Conservation (phyloP, 371 early-diverging fungal genomes). For the Sporodiniella umbellata region DNA sequence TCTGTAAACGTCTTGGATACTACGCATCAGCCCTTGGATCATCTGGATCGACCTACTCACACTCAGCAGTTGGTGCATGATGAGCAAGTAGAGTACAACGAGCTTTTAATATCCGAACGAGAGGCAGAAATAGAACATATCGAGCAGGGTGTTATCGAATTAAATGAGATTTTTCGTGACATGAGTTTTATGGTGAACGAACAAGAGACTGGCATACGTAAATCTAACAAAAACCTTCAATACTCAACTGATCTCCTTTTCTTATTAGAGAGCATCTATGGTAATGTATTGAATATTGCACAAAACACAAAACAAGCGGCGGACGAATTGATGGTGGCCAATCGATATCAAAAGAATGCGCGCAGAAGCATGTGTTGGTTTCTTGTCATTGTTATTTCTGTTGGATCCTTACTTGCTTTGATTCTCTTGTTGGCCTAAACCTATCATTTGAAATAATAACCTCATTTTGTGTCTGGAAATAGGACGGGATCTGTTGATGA, state of each 20-base stretch:
- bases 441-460: no score
- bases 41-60: no score
- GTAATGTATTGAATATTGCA: slow-evolving; percentile 80
- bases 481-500: no score
- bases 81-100: slow-evolving; percentile 90
- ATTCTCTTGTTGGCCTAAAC: slow-evolving; percentile 28
- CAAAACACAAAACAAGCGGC: slow-evolving; percentile 78
- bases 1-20: slow-evolving; percentile 71
- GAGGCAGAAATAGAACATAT: slow-evolving; percentile 91
- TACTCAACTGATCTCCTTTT: background rate
- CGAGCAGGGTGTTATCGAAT: slow-evolving; percentile 85
- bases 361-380: slow-evolving; percentile 82
- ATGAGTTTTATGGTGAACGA: slow-evolving; percentile 94
- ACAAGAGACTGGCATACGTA: slow-evolving; percentile 91
- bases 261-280: slow-evolving; percentile 44
- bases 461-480: no score
- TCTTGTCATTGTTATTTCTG: slow-evolving; percentile 65
- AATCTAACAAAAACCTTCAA: slow-evolving; percentile 12
- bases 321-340: slow-evolving; percentile 77
- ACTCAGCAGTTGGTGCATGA: no score
- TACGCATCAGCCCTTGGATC: slow-evolving; percentile 16
- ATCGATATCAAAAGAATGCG: slow-evolving; percentile 74
- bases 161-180: slow-evolving; percentile 96
- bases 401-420: slow-evolving; percentile 48
- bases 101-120: slow-evolving; percentile 86